phyloP scores from a whole-genome alignment of 2,329 filamentous ascomycete species.

The Penicillium expansum region DNA sequence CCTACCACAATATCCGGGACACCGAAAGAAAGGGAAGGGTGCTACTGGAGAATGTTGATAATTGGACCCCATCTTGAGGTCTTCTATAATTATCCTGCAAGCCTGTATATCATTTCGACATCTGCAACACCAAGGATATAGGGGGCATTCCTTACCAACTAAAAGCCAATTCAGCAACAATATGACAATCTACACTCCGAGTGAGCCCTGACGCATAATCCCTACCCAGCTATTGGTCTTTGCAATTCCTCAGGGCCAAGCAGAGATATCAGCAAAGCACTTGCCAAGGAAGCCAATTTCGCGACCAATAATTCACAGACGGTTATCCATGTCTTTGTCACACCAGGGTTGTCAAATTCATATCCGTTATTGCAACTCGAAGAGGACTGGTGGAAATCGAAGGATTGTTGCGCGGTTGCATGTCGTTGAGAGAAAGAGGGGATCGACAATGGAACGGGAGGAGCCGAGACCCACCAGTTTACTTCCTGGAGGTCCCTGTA shows the following conservation, averaged over 20 bases:
- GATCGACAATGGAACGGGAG: neutral
- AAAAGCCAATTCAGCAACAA: neutral
- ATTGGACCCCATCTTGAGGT: neutral
- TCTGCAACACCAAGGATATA: neutral
- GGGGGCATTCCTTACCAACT: neutral
- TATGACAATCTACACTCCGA: neutral
- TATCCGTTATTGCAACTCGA: neutral
- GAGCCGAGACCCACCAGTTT: neutral
- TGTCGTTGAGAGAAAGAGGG: neutral
- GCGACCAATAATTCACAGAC: neutral
- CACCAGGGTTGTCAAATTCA: neutral
- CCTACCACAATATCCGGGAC: too few relatives aligned
- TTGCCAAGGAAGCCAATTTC: neutral
- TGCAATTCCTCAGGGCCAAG: neutral
- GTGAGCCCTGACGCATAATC: too few relatives aligned
- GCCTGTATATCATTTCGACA: neutral
- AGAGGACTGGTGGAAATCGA: neutral
- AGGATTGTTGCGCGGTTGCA: neutral
- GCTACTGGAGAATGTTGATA: neutral
- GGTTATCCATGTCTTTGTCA: neutral
- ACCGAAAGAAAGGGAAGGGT: too few relatives aligned
- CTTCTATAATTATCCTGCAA: neutral
- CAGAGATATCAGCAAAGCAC: neutral
- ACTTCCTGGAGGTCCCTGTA: neutral
- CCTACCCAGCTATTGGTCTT: neutral